A percentile compares a stretch with the other conserved stretches of the same genome.
Evolutionary conservation across 192 early-diverging fungal species (phyloP).

Genomic region (Cetraspora pellucida): DNA sequence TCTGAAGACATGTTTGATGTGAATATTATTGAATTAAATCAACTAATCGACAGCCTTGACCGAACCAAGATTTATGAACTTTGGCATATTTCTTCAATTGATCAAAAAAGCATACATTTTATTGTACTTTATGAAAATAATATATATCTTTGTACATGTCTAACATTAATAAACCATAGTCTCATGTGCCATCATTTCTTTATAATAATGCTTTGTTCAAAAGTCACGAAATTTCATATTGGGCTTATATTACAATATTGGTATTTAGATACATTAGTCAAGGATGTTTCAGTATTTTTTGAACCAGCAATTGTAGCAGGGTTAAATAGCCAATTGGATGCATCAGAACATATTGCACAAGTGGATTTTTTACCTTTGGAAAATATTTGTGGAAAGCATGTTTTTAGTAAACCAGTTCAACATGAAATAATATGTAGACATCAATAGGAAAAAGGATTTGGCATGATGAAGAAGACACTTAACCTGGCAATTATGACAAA

Average conservation of each 20-base stretch:
- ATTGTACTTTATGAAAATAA: background rate
- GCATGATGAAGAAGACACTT: background rate
- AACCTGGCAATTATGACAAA: background rate
- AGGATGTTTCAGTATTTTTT: background rate
- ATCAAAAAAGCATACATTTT: constrained; percentile 5
- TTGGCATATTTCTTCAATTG: background rate
- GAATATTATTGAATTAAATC: background rate
- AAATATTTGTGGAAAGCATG: background rate
- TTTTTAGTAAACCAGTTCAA: background rate
- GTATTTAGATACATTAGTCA: background rate
- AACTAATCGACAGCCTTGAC: background rate
- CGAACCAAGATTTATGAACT: background rate
- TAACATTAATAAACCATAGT: too few relatives aligned
- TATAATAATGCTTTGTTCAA: background rate
- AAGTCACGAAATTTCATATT: background rate
- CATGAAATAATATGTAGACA: background rate
- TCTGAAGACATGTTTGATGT: background rate
- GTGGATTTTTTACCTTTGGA: background rate
- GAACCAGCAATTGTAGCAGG: background rate
- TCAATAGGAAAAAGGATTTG: background rate
- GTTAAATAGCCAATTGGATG: background rate
- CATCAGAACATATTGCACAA: background rate
- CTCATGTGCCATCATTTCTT: background rate
- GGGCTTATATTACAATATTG: background rate
- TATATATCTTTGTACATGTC: background rate